Conservation (phyloP, 2,329 filamentous ascomycete species). For the Cytospora leucostoma region DNA sequence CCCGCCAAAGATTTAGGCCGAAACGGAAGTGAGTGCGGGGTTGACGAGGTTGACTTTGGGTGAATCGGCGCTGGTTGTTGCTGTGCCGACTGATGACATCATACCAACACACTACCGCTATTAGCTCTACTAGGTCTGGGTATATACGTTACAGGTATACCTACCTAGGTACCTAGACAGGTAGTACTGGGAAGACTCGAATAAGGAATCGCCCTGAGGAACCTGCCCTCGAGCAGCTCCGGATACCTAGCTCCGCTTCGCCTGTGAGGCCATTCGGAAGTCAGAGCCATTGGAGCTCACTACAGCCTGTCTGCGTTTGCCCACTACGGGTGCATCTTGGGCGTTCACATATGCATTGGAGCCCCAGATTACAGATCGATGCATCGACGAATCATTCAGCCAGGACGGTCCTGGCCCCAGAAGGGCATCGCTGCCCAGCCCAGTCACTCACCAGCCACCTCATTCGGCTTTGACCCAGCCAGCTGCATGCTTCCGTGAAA, state of each 20-base stretch:
- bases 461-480: conserved; percentile 22
- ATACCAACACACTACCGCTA: conserved; percentile 11
- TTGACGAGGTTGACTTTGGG: background rate
- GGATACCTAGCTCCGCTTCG: background rate
- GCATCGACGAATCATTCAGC: conserved; percentile 2
- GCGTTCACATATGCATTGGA: background rate
- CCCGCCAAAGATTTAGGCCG: background rate
- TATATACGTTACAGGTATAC: no score
- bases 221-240: background rate
- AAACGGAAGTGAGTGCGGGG: conserved; percentile 15
- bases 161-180: no score
- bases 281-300: background rate
- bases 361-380: background rate
- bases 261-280: background rate
- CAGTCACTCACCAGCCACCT: conserved; percentile 24
- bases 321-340: background rate
- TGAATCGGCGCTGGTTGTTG: conserved; percentile 21
- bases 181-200: background rate
- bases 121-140: no score
- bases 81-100: conserved; percentile 30
- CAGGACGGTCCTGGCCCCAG: conserved; percentile 14
- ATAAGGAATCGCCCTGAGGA: no score
- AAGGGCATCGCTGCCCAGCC: conserved; percentile 6
- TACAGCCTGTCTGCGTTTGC: background rate
- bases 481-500: conserved; percentile 10